Evolutionary conservation across 768 basidiomycete genomes (phyloP).

Genomic region (Rhizopogon sp.): DNA sequence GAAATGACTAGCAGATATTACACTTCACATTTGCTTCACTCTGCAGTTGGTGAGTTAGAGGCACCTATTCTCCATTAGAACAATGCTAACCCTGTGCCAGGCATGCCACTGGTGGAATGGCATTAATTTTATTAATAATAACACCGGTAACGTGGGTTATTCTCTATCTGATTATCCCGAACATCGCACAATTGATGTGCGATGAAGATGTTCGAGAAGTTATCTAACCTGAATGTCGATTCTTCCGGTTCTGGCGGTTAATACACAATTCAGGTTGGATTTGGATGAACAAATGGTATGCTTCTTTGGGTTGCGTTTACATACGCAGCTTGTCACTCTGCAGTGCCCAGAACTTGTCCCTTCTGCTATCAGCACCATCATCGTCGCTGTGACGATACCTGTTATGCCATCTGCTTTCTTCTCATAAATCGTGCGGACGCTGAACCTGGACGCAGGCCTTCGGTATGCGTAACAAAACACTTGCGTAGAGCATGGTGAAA

Average conservation of each 20-base stretch:
- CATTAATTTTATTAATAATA: slow-evolving; percentile 28
- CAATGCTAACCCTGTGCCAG: slow-evolving; percentile 29
- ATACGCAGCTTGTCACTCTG: slow-evolving; percentile 55
- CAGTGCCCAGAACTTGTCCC: slow-evolving; percentile 48
- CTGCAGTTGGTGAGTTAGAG: slow-evolving; percentile 73
- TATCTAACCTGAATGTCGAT: slow-evolving; percentile 73
- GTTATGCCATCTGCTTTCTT: slow-evolving; percentile 2
- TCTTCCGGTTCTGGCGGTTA: slow-evolving; percentile 79
- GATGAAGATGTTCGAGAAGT: slow-evolving; percentile 82
- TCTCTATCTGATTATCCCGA: background rate
- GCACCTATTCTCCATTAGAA: background rate
- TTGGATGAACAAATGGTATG: slow-evolving; percentile 88
- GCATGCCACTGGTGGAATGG: slow-evolving; percentile 85
- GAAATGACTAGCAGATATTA: slow-evolving; percentile 85
- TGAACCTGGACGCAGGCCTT: too few species aligned
- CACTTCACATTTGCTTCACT: slow-evolving; percentile 50
- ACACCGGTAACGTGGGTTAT: slow-evolving; percentile 68
- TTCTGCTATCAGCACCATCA: background rate
- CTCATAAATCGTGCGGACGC: background rate
- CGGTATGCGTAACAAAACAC: too few species aligned
- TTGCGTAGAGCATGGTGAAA: too few species aligned
- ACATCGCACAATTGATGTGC: background rate
- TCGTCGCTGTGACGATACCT: background rate
- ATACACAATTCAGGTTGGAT: slow-evolving; percentile 84
- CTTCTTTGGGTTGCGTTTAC: slow-evolving; percentile 67